Evolutionary conservation across 164 flowering plant genomes (phyloP).

Genomic region (Berberis thunbergii): DNA sequence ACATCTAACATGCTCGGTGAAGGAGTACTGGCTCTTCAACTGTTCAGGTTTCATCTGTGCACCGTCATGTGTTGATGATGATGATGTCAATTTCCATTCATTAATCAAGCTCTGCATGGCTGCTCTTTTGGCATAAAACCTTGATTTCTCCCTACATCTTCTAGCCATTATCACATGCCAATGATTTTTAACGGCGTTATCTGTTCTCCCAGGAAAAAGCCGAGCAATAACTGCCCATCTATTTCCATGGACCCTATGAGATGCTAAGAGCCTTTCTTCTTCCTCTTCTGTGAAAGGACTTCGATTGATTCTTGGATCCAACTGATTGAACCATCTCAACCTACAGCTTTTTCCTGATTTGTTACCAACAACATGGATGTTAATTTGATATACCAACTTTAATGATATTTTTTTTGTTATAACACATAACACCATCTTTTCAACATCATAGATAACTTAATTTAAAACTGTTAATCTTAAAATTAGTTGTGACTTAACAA

Average conservation of each 20-base stretch:
- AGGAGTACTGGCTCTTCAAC: constrained; percentile 12
- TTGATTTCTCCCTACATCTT: constrained; percentile 37
- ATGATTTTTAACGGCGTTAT: constrained; percentile 72
- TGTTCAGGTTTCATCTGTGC: neutral
- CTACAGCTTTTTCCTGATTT: constrained; percentile 65
- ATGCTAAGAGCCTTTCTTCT: constrained; percentile 51
- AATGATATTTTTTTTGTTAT: too few relatives aligned
- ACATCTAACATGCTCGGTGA: constrained; percentile 10
- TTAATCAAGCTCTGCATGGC: constrained; percentile 12
- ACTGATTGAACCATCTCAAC: constrained; percentile 72
- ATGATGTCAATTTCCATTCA: constrained; percentile 6
- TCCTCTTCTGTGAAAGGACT: constrained; percentile 68
- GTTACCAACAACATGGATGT: neutral
- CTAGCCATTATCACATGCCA: constrained; percentile 57
- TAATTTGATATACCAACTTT: neutral
- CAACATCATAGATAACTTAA: neutral
- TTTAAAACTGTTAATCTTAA: neutral
- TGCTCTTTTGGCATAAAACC: constrained; percentile 27
- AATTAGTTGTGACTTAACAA: neutral
- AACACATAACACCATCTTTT: neutral
- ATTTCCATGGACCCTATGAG: constrained; percentile 59
- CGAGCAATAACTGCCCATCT: constrained; percentile 59
- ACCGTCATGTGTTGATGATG: constrained; percentile 1
- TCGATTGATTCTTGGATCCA: constrained; percentile 58
- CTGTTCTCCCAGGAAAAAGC: constrained; percentile 62